phyloP scores from a whole-genome alignment of 1,284 basidiomycete species.

The Melampsora larici-populina region DNA sequence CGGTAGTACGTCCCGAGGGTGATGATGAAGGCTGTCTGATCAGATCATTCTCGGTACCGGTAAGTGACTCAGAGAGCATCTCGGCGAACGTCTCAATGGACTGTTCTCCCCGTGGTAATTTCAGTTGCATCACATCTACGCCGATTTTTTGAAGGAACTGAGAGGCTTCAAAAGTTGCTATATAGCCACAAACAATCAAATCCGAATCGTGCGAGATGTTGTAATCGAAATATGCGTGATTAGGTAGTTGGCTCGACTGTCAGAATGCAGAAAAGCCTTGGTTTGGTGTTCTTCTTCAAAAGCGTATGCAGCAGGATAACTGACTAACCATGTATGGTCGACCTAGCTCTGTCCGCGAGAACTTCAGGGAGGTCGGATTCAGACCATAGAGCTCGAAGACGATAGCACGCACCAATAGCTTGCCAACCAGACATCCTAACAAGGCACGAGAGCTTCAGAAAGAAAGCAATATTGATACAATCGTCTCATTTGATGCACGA shows the following conservation, averaged over 20 bases:
- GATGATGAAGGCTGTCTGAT: conserved; percentile 9
- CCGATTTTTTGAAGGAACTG: neutral
- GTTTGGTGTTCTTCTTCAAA: neutral
- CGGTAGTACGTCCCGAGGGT: neutral
- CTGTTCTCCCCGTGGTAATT: conserved; percentile 10
- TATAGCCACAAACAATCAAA: conserved; percentile 24
- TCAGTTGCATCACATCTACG: conserved; percentile 34
- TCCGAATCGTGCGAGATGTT: conserved; percentile 38
- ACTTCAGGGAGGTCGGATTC: neutral
- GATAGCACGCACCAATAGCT: conserved; percentile 24
- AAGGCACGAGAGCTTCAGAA: neutral
- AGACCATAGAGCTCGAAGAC: conserved; percentile 20
- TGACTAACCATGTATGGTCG: conserved; percentile 32
- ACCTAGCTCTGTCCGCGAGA: conserved; percentile 10
- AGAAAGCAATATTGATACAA: neutral
- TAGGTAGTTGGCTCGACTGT: conserved; percentile 22
- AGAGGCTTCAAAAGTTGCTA: neutral
- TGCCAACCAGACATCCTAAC: conserved; percentile 34
- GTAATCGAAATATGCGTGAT: conserved; percentile 12
- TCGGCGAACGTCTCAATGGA: neutral
- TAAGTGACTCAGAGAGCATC: conserved; percentile 25
- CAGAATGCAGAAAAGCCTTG: neutral
- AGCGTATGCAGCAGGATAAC: no score
- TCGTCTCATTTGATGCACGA: no score
- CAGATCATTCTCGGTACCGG: conserved; percentile 1